These are phyloP conservation scores for Chalciporus pseudorubinellus DNA, from an alignment of 768 basidiomycete genomes.

Conservation along the genomic window DNA sequence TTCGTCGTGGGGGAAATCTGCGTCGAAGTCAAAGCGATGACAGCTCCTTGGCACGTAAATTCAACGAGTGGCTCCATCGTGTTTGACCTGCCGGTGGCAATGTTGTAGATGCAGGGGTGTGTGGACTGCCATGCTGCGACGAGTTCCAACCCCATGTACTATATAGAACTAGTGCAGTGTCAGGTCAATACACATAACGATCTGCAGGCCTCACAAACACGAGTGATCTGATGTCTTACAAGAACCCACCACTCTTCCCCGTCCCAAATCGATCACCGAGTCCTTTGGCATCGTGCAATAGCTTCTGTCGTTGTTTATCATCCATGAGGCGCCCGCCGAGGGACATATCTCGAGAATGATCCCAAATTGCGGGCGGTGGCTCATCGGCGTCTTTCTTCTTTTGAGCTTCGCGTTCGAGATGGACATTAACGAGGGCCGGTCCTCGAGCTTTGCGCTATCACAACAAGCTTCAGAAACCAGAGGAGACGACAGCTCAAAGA, in stretches of 20 bases:
- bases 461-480: not conserved
- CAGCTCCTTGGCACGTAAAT: not conserved
- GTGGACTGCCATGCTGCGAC: no score
- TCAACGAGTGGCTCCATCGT: not conserved
- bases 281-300: slow-evolving; percentile 78
- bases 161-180: no score
- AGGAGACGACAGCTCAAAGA: not conserved
- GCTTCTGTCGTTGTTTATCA: slow-evolving; percentile 71
- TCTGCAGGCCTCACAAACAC: not conserved
- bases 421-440: slow-evolving; percentile 54
- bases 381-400: slow-evolving; percentile 45
- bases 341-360: slow-evolving; percentile 87
- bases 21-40: slow-evolving; percentile 1
- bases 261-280: slow-evolving; percentile 82
- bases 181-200: slow-evolving; percentile 5
- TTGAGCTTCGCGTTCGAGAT: slow-evolving; percentile 39
- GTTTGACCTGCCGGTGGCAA: not conserved
- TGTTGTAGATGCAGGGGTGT: no score
- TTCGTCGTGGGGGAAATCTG: no score
- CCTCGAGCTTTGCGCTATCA: slow-evolving; percentile 48
- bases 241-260: slow-evolving; percentile 66
- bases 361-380: slow-evolving; percentile 77
- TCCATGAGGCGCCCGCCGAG: slow-evolving; percentile 88
- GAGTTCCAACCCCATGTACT: no score
- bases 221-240: slow-evolving; percentile 27